Evolutionary conservation across 2,329 filamentous ascomycete species (phyloP).

Genomic region (Trichoderma asperellum): DNA sequence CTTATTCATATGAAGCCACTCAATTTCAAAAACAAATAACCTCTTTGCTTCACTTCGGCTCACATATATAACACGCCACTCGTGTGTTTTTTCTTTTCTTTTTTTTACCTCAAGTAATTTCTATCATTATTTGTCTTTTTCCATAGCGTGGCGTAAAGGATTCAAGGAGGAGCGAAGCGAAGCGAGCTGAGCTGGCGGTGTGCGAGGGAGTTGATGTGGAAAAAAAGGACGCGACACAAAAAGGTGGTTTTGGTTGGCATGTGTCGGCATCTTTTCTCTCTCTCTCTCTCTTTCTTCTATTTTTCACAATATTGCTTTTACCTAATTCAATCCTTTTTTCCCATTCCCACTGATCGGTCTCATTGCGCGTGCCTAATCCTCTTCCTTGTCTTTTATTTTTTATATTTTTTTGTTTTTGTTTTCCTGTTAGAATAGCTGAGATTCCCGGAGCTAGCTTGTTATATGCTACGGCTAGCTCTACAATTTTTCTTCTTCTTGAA

Average conservation of each 20-base stretch:
- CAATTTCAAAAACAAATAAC: constrained; percentile 11
- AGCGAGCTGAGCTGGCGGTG: constrained; percentile 14
- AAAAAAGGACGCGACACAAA: constrained; percentile 22
- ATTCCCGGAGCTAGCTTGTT: constrained; percentile 21
- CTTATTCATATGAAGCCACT: constrained; percentile 11
- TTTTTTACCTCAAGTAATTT: constrained; percentile 2
- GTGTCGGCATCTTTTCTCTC: constrained; percentile 11
- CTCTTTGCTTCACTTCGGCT: constrained; percentile 22
- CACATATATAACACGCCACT: constrained; percentile 22
- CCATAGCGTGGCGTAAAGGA: constrained; percentile 34
- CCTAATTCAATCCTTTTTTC: constrained; percentile 19
- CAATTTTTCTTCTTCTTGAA: neutral
- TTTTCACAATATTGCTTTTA: constrained; percentile 5
- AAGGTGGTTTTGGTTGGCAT: constrained; percentile 15
- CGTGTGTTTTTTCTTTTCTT: neutral
- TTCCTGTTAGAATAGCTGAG: constrained; percentile 2
- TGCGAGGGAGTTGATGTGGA: constrained; percentile 21
- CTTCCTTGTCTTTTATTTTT: constrained; percentile 4
- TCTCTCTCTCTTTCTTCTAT: neutral
- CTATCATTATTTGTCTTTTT: constrained; percentile 11
- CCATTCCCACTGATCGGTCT: neutral
- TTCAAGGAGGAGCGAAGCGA: constrained; percentile 17
- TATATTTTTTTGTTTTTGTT: no score
- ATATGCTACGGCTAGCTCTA: constrained; percentile 5
- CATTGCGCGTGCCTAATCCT: constrained; percentile 1